These are phyloP conservation scores for Punctularia strigosozonata DNA, from an alignment of 768 basidiomycete genomes.

Conservation along the genomic window DNA sequence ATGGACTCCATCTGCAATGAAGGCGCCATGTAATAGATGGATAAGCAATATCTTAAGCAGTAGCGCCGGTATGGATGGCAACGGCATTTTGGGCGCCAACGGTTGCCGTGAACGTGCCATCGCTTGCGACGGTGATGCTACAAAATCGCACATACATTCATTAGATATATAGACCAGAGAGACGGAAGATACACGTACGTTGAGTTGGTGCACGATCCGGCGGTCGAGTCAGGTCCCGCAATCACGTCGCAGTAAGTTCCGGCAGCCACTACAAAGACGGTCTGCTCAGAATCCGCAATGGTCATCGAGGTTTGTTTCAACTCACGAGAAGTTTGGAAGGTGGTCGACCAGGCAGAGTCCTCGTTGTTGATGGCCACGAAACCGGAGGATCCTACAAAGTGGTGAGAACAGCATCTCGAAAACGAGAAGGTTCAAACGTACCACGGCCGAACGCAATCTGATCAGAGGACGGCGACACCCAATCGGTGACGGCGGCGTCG, in stretches of 20 bases:
- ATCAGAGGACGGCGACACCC: constrained; percentile 43
- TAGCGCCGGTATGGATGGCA: not conserved
- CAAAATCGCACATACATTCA: not conserved
- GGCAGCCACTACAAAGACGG: too few relatives aligned
- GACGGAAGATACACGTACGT: too few relatives aligned
- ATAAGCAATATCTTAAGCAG: not conserved
- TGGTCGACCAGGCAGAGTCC: constrained; percentile 34
- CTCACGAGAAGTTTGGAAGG: constrained; percentile 39
- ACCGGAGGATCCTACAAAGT: constrained; percentile 28
- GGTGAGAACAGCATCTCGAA: too few relatives aligned
- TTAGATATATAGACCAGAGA: too few relatives aligned
- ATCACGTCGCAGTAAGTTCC: constrained; percentile 49
- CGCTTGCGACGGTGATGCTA: not conserved
- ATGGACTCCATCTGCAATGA: not conserved
- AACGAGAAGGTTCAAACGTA: too few relatives aligned
- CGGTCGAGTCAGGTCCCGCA: too few relatives aligned
- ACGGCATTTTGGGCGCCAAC: not conserved
- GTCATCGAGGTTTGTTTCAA: too few relatives aligned
- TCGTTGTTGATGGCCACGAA: constrained; percentile 50
- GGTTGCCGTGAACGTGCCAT: not conserved
- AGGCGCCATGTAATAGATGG: not conserved
- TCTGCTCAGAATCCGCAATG: too few relatives aligned
- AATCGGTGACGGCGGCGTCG: constrained; percentile 34
- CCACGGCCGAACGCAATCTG: constrained; percentile 63
- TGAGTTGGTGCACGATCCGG: too few relatives aligned